Evolutionary conservation across 192 early-diverging fungal genomes (phyloP).

Genomic region (Coemansia erecta): DNA sequence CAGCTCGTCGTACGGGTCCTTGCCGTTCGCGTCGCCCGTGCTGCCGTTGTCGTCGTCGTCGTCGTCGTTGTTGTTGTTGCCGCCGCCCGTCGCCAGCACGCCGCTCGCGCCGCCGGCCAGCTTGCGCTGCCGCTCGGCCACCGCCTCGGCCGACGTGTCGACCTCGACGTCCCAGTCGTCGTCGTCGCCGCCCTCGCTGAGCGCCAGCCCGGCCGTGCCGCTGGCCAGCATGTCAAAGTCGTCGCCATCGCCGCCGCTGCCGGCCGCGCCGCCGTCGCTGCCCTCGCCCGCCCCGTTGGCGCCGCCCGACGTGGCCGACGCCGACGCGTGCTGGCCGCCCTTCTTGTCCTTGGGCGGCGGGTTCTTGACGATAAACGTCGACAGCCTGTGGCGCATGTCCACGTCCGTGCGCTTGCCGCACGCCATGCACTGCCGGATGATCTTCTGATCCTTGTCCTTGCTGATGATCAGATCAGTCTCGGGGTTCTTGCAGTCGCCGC

Average conservation of each 20-base stretch:
- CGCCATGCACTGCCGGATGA: constrained; percentile 82
- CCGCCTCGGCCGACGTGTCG: constrained; percentile 78
- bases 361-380: constrained; percentile 90
- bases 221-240: constrained; percentile 67
- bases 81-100: constrained; percentile 30
- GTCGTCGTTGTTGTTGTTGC: too few relatives aligned
- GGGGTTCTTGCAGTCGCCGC: constrained; percentile 90
- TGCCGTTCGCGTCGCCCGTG: constrained; percentile 53
- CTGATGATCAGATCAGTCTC: constrained; percentile 87
- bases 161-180: constrained; percentile 74
- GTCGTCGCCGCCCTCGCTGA: constrained; percentile 57
- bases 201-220: constrained; percentile 63
- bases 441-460: constrained; percentile 58
- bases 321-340: constrained; percentile 56
- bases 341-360: constrained; percentile 65
- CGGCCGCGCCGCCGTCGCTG: constrained; percentile 49
- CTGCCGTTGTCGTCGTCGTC: constrained; percentile 65
- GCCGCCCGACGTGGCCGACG: constrained; percentile 44
- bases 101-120: constrained; percentile 33
- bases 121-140: constrained; percentile 24
- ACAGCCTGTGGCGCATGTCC: constrained; percentile 86
- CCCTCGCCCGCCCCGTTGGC: constrained; percentile 38
- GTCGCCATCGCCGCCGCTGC: too few relatives aligned
- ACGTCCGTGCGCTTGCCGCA: constrained; percentile 82
- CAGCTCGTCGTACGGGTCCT: constrained; percentile 71